Evolutionary conservation across 768 basidiomycete genomes (phyloP).

Genomic region (Udeniomyces megalosporus): DNA sequence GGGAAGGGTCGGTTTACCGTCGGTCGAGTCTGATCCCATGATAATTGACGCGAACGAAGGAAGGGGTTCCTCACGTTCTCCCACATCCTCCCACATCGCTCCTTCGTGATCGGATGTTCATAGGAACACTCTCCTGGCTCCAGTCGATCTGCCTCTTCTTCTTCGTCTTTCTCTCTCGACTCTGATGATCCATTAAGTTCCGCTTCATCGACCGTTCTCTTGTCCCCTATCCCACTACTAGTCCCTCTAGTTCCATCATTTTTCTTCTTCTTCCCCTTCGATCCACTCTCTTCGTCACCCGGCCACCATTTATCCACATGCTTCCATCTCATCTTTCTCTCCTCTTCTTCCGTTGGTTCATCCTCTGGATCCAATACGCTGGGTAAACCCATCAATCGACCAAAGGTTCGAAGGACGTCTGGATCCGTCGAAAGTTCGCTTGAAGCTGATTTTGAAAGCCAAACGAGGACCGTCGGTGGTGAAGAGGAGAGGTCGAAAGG

Average conservation of each 20-base stretch:
- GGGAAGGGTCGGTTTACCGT: not conserved
- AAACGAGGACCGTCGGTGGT: constrained; percentile 13
- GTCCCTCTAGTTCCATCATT: not conserved
- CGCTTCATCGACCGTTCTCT: not conserved
- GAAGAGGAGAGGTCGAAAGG: not conserved
- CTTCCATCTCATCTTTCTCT: not conserved
- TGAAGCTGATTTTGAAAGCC: constrained; percentile 8
- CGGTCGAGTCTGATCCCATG: too few relatives aligned
- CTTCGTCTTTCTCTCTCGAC: not conserved
- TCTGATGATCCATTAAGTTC: not conserved
- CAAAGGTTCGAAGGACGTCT: constrained; percentile 5
- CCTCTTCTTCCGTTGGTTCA: not conserved
- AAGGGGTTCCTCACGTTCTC: not conserved
- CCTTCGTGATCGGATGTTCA: not conserved
- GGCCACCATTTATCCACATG: not conserved
- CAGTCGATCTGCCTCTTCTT: not conserved
- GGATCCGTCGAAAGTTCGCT: constrained; percentile 6
- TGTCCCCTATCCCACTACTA: not conserved
- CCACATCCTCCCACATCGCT: not conserved
- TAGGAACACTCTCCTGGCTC: not conserved
- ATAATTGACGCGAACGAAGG: not conserved
- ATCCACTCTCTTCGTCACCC: not conserved
- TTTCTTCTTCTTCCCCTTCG: not conserved
- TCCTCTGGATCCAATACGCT: not conserved
- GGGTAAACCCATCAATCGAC: constrained; percentile 3